Conservation (phyloP, 257 asterid genomes). For the Salvia miltiorrhiza region DNA sequence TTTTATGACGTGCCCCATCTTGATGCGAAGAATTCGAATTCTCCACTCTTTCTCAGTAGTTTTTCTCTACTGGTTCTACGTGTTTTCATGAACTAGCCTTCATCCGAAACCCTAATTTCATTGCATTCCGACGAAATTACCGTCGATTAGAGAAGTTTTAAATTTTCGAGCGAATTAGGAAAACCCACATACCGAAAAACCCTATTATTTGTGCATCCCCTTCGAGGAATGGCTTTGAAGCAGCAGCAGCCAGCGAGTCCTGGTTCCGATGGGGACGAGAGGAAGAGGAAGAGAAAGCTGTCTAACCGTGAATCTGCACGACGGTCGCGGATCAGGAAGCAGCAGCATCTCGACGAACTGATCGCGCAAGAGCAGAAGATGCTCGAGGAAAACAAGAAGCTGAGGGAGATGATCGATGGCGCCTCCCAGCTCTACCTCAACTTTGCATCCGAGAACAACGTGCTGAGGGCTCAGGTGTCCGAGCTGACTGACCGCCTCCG, state of each 20-base stretch:
- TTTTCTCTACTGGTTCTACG: constrained; percentile 83
- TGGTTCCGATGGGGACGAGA: constrained; percentile 48
- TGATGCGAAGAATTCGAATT: constrained; percentile 61
- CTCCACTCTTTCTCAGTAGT: constrained; percentile 92
- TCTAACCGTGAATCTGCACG: constrained; percentile 86
- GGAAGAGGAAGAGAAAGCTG: constrained; percentile 72
- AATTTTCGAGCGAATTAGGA: not conserved
- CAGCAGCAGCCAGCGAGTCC: constrained; percentile 45
- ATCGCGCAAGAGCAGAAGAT: constrained; percentile 39
- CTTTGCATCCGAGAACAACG: constrained; percentile 56
- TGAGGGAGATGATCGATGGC: constrained; percentile 43
- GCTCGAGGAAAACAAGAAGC: constrained; percentile 45
- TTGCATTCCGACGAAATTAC: not conserved
- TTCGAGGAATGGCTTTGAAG: constrained; percentile 37
- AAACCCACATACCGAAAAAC: not conserved
- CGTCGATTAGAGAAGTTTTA: not conserved
- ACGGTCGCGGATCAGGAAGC: constrained; percentile 73
- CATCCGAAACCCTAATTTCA: not conserved
- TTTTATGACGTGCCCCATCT: constrained; percentile 41
- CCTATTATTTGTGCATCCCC: not conserved
- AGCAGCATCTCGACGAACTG: constrained; percentile 59
- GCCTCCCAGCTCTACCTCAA: constrained; percentile 40
- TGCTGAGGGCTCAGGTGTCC: constrained; percentile 65
- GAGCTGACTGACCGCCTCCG: constrained; percentile 74
- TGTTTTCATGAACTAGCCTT: constrained; percentile 61